phyloP scores from a whole-genome alignment of 768 basidiomycete genomes.

The Crepidotus variabilis region DNA sequence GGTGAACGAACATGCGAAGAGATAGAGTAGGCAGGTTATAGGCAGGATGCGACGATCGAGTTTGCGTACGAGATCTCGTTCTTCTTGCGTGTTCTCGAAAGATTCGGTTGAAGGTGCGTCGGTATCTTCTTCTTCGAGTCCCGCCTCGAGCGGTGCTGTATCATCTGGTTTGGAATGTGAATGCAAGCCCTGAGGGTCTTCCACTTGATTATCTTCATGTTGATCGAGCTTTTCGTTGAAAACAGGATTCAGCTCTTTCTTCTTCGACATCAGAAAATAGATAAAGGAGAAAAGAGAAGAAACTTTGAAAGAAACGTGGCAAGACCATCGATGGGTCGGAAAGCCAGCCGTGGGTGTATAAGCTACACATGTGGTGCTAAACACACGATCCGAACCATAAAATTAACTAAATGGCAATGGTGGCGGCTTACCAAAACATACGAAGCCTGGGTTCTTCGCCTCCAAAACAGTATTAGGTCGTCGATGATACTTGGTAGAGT shows the following conservation, averaged over 20 bases:
- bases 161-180: not conserved
- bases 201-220: conserved; percentile 4
- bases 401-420: not conserved
- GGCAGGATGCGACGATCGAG: conserved; percentile 68
- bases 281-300: not conserved
- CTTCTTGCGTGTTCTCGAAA: conserved; percentile 30
- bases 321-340: not conserved
- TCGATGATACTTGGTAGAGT: not conserved
- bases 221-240: conserved; percentile 30
- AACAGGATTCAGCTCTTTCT: conserved; percentile 11
- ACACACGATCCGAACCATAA: not conserved
- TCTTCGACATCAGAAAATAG: conserved; percentile 4
- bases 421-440: conserved; percentile 14
- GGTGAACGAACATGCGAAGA: conserved; percentile 64
- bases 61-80: conserved; percentile 55
- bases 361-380: not conserved
- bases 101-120: not conserved
- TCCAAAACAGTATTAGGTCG: conserved; percentile 7
- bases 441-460: conserved; percentile 4
- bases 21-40: conserved; percentile 67
- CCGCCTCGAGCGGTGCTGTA: conserved; percentile 5
- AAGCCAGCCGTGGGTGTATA: not conserved
- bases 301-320: conserved; percentile 6
- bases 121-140: conserved; percentile 3
- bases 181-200: not conserved